A percentile compares a stretch with the other conserved stretches of the same genome.
Conservation (phyloP, 352 stramenopile species). For the Halophytophthora polymorphica region DNA sequence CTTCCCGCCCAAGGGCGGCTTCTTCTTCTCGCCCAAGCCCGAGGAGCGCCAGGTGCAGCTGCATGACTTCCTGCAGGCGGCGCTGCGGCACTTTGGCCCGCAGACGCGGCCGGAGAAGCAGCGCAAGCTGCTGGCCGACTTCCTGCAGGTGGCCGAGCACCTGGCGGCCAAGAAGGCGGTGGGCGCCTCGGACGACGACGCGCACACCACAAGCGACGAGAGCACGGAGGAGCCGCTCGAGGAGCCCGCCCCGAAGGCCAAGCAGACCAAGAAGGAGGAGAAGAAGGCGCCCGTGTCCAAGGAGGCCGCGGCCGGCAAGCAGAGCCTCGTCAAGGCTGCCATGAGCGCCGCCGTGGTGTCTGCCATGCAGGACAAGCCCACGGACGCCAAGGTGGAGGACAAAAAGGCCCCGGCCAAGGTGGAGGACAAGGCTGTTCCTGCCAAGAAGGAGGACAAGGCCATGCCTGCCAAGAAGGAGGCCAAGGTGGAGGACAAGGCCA, state of each 20-base stretch:
- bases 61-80: conserved; percentile 53
- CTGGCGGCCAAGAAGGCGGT: conserved; percentile 16
- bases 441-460: conserved; percentile 1
- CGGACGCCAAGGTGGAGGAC: conserved; percentile 16
- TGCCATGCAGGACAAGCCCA: conserved; percentile 28
- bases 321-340: conserved; percentile 24
- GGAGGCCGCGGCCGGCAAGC: conserved; percentile 27
- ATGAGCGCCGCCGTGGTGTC: conserved; percentile 24
- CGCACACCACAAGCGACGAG: conserved; percentile 21
- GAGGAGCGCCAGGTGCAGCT: conserved; percentile 49
- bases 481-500: conserved; percentile 3
- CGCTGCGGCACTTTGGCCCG: conserved; percentile 29
- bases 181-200: conserved; percentile 14
- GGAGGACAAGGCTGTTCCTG: conserved; percentile 2
- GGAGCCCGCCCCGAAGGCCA: conserved; percentile 10
- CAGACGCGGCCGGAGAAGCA: conserved; percentile 28
- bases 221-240: conserved; percentile 22
- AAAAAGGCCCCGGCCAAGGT: neutral
- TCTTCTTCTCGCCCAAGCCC: conserved; percentile 61
- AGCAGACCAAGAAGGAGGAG: conserved; percentile 10
- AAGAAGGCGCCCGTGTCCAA: conserved; percentile 12
- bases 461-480: conserved; percentile 3
- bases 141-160: conserved; percentile 43
- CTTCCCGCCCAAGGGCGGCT: conserved; percentile 61
- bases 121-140: conserved; percentile 38